A percentile compares a stretch with the other conserved stretches of the same genome.
Evolutionary conservation across 140 eudicot genomes (phyloP).

Genomic region (Cichorium intybus): DNA sequence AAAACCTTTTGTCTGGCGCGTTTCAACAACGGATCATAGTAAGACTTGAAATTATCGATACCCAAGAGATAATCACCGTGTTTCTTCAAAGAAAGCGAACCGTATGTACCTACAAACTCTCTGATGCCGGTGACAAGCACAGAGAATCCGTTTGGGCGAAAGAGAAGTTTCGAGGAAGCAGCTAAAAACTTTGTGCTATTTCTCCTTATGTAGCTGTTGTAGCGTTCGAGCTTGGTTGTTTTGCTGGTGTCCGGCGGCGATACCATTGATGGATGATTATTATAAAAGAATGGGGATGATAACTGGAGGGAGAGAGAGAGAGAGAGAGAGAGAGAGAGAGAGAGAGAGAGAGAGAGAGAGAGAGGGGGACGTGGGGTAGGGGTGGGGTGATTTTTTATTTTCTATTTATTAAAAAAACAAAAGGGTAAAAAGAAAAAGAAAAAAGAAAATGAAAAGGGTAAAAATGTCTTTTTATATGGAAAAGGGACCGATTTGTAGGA

Average conservation of each 20-base stretch:
- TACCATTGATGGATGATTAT: slow-evolving; percentile 32
- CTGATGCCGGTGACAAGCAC: no score
- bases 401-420: no score
- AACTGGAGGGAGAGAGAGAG: slow-evolving; percentile 27
- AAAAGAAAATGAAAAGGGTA: no score
- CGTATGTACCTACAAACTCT: slow-evolving; percentile 66
- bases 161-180: slow-evolving; percentile 78
- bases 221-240: no score
- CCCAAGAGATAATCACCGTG: slow-evolving; percentile 80
- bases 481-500: no score
- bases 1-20: slow-evolving; percentile 57
- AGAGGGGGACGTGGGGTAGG: no score
- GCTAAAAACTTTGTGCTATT: slow-evolving; percentile 74
- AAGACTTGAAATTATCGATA: slow-evolving; percentile 63
- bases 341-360: no score
- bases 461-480: no score
- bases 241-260: slow-evolving; percentile 57
- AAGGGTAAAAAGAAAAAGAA: no score
- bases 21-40: no score
- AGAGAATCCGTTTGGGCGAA: slow-evolving; percentile 51
- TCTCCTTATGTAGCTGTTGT: no score
- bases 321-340: slow-evolving; percentile 12
- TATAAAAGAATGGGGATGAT: slow-evolving; percentile 15
- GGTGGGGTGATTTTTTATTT: no score
- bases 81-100: slow-evolving; percentile 56